Evolutionary conservation across 202 grass and related monocot species (phyloP).

Genomic region (Setaria viridis): DNA sequence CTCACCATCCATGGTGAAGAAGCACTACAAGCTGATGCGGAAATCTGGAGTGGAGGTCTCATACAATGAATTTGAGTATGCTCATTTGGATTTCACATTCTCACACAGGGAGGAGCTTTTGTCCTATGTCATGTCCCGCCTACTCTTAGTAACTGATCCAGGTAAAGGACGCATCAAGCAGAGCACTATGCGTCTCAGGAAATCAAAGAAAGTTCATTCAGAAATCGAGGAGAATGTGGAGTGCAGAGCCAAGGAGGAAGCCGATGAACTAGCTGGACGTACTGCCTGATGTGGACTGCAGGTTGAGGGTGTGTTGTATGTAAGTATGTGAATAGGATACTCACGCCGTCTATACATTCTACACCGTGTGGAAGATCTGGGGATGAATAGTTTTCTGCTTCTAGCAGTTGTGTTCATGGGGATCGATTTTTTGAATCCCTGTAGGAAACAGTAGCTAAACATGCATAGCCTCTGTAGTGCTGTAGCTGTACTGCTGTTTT

Average conservation of each 20-base stretch:
- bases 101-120: conserved; percentile 93
- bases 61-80: conserved; percentile 95
- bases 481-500: neutral
- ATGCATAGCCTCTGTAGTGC: neutral
- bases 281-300: neutral
- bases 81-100: conserved; percentile 98
- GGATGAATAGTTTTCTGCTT: conserved; percentile 19
- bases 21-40: conserved; percentile 87
- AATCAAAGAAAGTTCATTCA: conserved; percentile 49
- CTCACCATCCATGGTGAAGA: conserved; percentile 92
- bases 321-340: conserved; percentile 46
- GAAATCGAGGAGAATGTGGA: conserved; percentile 35
- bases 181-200: conserved; percentile 55
- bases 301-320: conserved; percentile 2
- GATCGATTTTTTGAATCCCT: conserved; percentile 50
- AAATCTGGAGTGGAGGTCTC: conserved; percentile 75
- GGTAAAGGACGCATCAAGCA: conserved; percentile 56
- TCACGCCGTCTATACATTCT: neutral
- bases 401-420: conserved; percentile 33
- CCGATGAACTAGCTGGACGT: conserved; percentile 19
- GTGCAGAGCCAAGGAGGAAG: conserved; percentile 15
- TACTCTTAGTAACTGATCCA: conserved; percentile 48
- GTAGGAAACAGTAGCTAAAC: conserved; percentile 33
- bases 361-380: conserved; percentile 38
- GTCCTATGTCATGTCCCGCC: conserved; percentile 86